These are phyloP conservation scores for Pseudogymnoascus sp. DNA, from an alignment of 2,329 filamentous ascomycete species.

Conservation along the genomic window DNA sequence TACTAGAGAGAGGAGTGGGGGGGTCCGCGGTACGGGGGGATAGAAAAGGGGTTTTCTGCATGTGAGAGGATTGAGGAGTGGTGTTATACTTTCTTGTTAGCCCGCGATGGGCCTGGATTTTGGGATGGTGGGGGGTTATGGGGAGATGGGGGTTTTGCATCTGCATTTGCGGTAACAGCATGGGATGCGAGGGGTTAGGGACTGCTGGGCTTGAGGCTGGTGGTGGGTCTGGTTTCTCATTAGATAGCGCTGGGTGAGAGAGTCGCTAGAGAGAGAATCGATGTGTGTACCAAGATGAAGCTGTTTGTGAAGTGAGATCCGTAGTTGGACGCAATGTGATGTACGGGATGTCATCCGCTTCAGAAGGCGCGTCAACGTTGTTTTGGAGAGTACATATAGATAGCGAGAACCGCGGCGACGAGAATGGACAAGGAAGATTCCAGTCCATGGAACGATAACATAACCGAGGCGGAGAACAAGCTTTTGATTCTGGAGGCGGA, in stretches of 20 bases:
- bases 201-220: not conserved
- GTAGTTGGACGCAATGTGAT: not conserved
- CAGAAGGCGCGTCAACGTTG: no score
- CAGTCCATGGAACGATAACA: no score
- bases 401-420: no score
- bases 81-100: not conserved
- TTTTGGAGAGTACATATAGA: no score
- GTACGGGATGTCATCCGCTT: no score
- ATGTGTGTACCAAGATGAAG: not conserved
- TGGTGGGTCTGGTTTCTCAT: not conserved
- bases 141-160: not conserved
- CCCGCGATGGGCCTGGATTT: not conserved
- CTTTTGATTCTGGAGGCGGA: no score
- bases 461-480: no score
- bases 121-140: not conserved
- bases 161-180: not conserved
- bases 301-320: not conserved
- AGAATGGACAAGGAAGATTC: no score
- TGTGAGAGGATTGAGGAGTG: not conserved
- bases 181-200: not conserved
- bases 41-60: not conserved
- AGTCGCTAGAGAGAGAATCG: not conserved
- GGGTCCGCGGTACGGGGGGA: not conserved
- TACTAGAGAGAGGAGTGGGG: not conserved
- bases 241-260: not conserved